Evolutionary conservation across 2,329 filamentous ascomycete genomes (phyloP), one percentile per base, ranked within the genome.

Genomic region (Verticillium dahliae): DNA sequence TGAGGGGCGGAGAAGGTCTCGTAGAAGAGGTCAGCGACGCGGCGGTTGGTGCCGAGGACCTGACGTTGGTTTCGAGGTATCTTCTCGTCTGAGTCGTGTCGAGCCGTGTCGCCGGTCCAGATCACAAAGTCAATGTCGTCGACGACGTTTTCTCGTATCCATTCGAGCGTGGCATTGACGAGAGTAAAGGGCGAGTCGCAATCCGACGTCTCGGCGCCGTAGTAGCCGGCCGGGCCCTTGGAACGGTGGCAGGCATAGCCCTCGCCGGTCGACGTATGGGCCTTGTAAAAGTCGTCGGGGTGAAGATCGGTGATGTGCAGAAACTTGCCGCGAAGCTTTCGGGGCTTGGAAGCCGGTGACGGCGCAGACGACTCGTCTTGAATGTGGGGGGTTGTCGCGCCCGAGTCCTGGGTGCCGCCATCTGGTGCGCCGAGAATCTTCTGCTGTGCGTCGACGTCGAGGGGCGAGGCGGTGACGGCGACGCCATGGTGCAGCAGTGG

Each of bases 261-360:
- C 67, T 85, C 81, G 41, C 84, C 80, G 55, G 90, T 90, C 31
- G 90, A 90, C 11, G 91, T 85, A 73, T 93, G 89, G 7, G 84
- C 75, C 74, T 91, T 88, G 81, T 97, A 99, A 75, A 91, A 90
- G 54, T 86, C 85, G 74, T 99, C 95, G 56, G 92, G 92, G 71
- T 99, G 95, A 68, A 98, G 84, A 77, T 99, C 95, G 76, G 92
- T 95, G 68, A 96, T 90, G 75, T 96, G 92, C 71, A 96, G 81
- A 78, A 96, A 96, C 72, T 85, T 86, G 66, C 92, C 92, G 66
- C 85, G 83, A 68, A 92, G 76, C 69, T 79, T 81, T 65, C 77
- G 78, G 61, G 68, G 68, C 62, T 71, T 68, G 57, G 68, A 62
- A 15, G 41, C 38, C 14, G 58, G 39, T 58, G 18, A 6, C 13